A percentile compares a stretch with the other conserved stretches of the same genome.
Conservation (phyloP, 352 stramenopile genomes). For the Blastocystis sp. region DNA sequence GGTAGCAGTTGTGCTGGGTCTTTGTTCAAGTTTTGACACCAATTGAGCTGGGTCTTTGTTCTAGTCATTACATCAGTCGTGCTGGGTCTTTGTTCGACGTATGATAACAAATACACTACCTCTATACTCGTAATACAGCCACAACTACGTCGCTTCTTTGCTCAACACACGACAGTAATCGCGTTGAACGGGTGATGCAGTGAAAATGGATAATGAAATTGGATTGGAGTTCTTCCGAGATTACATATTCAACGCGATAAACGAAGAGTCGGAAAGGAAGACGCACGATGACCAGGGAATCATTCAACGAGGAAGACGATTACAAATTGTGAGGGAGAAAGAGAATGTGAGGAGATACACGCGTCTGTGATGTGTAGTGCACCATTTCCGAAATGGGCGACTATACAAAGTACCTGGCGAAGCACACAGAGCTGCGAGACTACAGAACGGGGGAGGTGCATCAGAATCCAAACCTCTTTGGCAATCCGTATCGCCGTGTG, state of each 20-base stretch:
- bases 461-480: slow-evolving; percentile 25
- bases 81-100: background rate
- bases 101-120: background rate
- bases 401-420: slow-evolving; percentile 28
- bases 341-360: background rate
- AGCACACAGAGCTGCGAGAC: slow-evolving; percentile 28
- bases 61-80: background rate
- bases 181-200: too few relatives aligned
- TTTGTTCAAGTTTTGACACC: background rate
- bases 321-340: background rate
- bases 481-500: slow-evolving; percentile 19
- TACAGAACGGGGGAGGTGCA: slow-evolving; percentile 49
- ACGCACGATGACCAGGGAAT: background rate
- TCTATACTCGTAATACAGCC: background rate
- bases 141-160: background rate
- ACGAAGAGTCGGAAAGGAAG: background rate
- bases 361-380: slow-evolving; percentile 5
- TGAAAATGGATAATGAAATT: slow-evolving; percentile 26
- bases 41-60: background rate
- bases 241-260: background rate
- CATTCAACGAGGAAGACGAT: slow-evolving; percentile 9
- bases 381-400: slow-evolving; percentile 41
- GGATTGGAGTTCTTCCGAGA: slow-evolving; percentile 31
- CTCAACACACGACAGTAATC: background rate
- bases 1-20: background rate